Conservation (phyloP, 2,329 filamentous ascomycete species). For the Colletotrichum neosansevieriae region DNA sequence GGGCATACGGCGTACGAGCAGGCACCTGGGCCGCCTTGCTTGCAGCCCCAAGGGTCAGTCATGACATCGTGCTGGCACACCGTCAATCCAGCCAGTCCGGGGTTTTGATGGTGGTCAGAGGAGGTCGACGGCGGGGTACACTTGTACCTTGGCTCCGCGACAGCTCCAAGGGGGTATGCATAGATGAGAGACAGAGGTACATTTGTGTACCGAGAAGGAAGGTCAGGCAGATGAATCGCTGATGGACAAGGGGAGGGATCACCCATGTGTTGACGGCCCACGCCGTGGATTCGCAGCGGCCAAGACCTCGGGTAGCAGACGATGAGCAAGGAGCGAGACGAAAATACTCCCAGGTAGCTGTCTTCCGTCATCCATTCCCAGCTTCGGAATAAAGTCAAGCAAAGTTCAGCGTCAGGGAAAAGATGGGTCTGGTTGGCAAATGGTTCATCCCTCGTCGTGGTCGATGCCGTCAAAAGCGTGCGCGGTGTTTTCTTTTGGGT, state of each 20-base stretch:
- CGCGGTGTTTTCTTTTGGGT: conserved; percentile 8
- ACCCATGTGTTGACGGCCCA: conserved; percentile 5
- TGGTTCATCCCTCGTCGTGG: conserved; percentile 45
- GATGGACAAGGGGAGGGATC: conserved; percentile 13
- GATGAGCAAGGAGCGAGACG: background rate
- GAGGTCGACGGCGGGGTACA: conserved; percentile 32
- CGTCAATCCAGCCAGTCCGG: conserved; percentile 5
- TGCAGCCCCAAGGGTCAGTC: conserved; percentile 16
- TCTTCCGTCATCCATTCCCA: background rate
- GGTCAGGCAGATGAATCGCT: conserved; percentile 8
- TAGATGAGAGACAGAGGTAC: conserved; percentile 2
- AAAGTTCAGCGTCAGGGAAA: conserved; percentile 16
- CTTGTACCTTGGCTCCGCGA: conserved; percentile 7
- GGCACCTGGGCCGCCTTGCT: background rate
- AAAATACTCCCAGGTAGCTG: conserved; percentile 9
- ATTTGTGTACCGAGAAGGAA: background rate
- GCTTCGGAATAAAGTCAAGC: background rate
- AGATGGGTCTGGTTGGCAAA: conserved; percentile 10
- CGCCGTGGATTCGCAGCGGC: conserved; percentile 14
- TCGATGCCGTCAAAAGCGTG: conserved; percentile 36
- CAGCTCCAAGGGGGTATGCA: conserved; percentile 10
- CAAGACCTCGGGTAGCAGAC: conserved; percentile 7
- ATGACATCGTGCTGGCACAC: conserved; percentile 35
- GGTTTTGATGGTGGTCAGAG: conserved; percentile 32
- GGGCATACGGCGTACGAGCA: conserved; percentile 12